Evolutionary conservation across 1,284 basidiomycete genomes (phyloP), one percentile per base, ranked within the genome.

Genomic region (Microbotryum violaceum): DNA sequence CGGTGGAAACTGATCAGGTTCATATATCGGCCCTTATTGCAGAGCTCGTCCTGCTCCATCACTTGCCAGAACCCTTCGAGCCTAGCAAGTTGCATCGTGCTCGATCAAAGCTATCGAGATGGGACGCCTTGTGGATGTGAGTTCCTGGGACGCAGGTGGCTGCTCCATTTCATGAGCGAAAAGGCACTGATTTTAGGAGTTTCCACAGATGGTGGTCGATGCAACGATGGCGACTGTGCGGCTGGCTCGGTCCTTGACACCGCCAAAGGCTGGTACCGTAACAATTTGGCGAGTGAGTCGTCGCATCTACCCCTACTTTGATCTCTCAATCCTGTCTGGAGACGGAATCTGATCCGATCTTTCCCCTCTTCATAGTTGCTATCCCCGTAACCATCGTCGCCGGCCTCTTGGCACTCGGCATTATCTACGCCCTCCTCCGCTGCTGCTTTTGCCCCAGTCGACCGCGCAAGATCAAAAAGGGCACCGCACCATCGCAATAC

Each of bases 41-140:
- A 55, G 54, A 55, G 54, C 29, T 20, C 27, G 3, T 46, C 29
- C 45, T 54, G 52, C 21, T 46, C 62, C 23, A 52, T 53, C 50
- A 58, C 51, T 46, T 62, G 60, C 21, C 56, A 62, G 44, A 53
- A 54, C 20, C 46, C 56, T 6, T 62, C 56, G 49, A 57, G 57
- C 75, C 20, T 63, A 80, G 25, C 69, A 25, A 62, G 81, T 69
- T 94, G 91, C 75, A 77, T 90, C n/a, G 77, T 86, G 49, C 78
- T 93, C 46, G 85, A 87, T 64, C 83, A 88, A 2, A 77, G 82
- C 46, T 83, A 93, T 58, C 80, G 90, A 53, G 88, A 92, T 72
- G 91, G 91, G 14, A 91, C 89, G 25, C 83, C 87, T 14, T 94
- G 91, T 74, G 89, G 89, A 80, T 75, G 67, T 60, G 57, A 45